Base-by-base conservation (phyloP, 306 rosid species). In the Hippophae rhamnoides region DNA sequence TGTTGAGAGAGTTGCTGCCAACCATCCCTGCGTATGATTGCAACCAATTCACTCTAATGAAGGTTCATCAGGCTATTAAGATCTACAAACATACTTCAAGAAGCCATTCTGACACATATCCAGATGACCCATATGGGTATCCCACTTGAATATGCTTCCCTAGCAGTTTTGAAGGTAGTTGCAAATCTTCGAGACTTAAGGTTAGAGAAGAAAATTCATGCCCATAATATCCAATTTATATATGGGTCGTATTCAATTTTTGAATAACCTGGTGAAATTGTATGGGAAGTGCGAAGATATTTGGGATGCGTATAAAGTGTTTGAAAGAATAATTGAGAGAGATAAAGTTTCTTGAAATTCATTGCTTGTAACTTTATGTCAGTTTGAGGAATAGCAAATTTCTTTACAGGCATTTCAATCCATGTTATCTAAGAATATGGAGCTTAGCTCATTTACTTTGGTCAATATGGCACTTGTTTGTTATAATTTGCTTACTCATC, bases 271-370 rank as follows among this genome's bases (percentile, higher is more conserved):
- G 23, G 23, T 18, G 23, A 18, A 18, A 18, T 18, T 18, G 0
- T 18, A 18, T 18, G 23, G 23, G 23, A 18, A 18, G 23, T 18
- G 23, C 1, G 1, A 87, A 4, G 80, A 83, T 27, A 69, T 85
- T 7, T 52, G 27, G 7, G 80, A 56, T 9, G 86, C 85, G 0
- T 65, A 48, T 65, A 71, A 65, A 41, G 79, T 83, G 80, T 89
- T 89, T 41, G 83, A 89, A 10, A 56, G 46, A 83, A 85, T 85
- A 1, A 0, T 69, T 38, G 74, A 73, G 1, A 79, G 80, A 38
- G 96, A 89, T 25, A 71, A 83, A n/a, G 89, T 89, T 41, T 89
- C 96, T 0, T 89, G 96, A 90, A 89, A 89, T 56, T 83, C 89
- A 6, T 77, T 85, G 74, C 82, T 89, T 7, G 80, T 82, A 5